Percentiles rank a stretch among this genome's conserved stretches.
Evolutionary conservation across 2,329 filamentous ascomycete species (phyloP).

Genomic region (Colletotrichum phormii): DNA sequence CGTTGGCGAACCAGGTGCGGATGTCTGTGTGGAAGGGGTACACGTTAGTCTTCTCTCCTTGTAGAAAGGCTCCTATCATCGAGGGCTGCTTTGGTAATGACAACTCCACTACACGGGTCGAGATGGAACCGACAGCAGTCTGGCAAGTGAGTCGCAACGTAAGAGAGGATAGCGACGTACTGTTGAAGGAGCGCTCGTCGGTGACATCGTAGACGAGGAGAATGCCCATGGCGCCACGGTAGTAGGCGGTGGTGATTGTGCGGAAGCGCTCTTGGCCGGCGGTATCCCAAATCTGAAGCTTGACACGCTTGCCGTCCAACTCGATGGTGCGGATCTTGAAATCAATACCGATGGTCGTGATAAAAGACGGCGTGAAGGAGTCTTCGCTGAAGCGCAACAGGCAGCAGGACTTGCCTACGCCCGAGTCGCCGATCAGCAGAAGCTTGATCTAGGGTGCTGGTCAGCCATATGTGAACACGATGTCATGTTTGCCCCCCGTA

Average conservation of each 20-base stretch:
- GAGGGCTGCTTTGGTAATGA: not conserved
- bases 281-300: slow-evolving; percentile 99
- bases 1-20: slow-evolving; percentile 99
- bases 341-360: slow-evolving; percentile 99
- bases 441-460: slow-evolving; percentile 82
- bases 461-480: slow-evolving; percentile 37
- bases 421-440: slow-evolving; percentile 94
- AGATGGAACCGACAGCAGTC: not conserved
- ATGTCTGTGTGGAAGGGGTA: slow-evolving; percentile 75
- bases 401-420: slow-evolving; percentile 97
- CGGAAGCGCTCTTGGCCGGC: slow-evolving; percentile 98
- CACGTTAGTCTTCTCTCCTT: slow-evolving; percentile 37
- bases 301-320: slow-evolving; percentile 97
- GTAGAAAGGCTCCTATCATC: not conserved
- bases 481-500: slow-evolving; percentile 34
- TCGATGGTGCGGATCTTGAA: slow-evolving; percentile 99
- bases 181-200: slow-evolving; percentile 94
- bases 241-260: slow-evolving; percentile 99
- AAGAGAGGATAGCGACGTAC: slow-evolving; percentile 62
- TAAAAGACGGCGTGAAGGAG: slow-evolving; percentile 97
- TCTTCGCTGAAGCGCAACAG: slow-evolving; percentile 97
- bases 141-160: not conserved
- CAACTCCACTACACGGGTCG: not conserved
- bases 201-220: slow-evolving; percentile 98
- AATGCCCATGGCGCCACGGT: slow-evolving; percentile 98